A percentile compares a stretch with the other conserved stretches of the same genome.
These are phyloP conservation scores for Geotrichum siamense DNA, from an alignment of 1,139 yeast genomes.

Conservation along the genomic window DNA sequence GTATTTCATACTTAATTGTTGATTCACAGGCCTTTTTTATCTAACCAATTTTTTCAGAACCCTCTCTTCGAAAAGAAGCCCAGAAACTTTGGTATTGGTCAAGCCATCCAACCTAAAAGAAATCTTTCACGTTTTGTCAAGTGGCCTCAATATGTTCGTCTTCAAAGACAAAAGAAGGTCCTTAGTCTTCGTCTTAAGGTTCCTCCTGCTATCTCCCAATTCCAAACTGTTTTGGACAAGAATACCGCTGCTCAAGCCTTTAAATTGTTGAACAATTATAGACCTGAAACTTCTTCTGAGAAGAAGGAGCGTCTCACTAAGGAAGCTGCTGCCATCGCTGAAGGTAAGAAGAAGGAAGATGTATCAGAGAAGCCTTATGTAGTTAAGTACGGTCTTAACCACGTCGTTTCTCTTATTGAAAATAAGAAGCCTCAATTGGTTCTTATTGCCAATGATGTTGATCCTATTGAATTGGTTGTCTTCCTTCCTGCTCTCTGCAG, in stretches of 20 bases:
- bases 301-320: slow-evolving; percentile 98
- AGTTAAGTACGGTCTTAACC: slow-evolving; percentile 97
- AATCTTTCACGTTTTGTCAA: slow-evolving; percentile 93
- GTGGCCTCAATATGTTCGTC: slow-evolving; percentile 97
- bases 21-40: neutral
- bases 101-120: slow-evolving; percentile 89
- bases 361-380: slow-evolving; percentile 93
- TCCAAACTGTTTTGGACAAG: slow-evolving; percentile 92
- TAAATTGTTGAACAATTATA: slow-evolving; percentile 96
- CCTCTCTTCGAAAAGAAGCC: slow-evolving; percentile 84
- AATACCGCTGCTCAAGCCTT: slow-evolving; percentile 95
- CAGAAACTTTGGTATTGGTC: slow-evolving; percentile 95
- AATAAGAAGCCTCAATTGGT: slow-evolving; percentile 97
- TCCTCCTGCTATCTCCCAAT: slow-evolving; percentile 97
- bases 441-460: slow-evolving; percentile 96
- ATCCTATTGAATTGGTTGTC: slow-evolving; percentile 94
- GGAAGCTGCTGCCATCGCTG: slow-evolving; percentile 98
- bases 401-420: slow-evolving; percentile 91
- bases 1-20: neutral
- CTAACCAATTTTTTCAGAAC: slow-evolving; percentile 36
- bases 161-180: slow-evolving; percentile 96
- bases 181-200: slow-evolving; percentile 92
- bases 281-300: slow-evolving; percentile 95
- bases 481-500: slow-evolving; percentile 97
- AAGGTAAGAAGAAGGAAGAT: slow-evolving; percentile 93